Evolutionary conservation across 2,329 filamentous ascomycete species (phyloP).

Genomic region (Verticillium isaacii): DNA sequence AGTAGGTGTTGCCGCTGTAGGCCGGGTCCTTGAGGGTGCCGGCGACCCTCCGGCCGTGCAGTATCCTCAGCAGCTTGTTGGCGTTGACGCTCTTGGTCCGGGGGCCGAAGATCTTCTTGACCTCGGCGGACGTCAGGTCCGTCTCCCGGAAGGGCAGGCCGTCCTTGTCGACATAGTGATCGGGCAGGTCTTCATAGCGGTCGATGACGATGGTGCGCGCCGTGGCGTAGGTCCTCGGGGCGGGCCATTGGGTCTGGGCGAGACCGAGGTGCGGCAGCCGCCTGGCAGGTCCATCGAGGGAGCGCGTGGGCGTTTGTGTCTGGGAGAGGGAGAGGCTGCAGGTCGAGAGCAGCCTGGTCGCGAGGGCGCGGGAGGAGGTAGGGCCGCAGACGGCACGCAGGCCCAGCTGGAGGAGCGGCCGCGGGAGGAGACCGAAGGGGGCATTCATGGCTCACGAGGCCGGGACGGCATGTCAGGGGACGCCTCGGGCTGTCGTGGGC

Average conservation of each 20-base stretch:
- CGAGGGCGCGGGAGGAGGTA: background rate
- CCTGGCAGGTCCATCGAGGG: background rate
- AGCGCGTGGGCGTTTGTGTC: background rate
- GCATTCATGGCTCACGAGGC: constrained; percentile 10
- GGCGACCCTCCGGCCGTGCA: constrained; percentile 60
- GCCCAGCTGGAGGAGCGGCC: constrained; percentile 8
- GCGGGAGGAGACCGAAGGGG: constrained; percentile 10
- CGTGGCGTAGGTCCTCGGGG: background rate
- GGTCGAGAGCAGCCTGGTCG: constrained; percentile 6
- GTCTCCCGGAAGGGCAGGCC: constrained; percentile 49
- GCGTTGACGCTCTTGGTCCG: constrained; percentile 37
- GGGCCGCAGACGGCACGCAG: constrained; percentile 5
- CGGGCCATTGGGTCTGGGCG: background rate
- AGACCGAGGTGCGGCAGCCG: background rate
- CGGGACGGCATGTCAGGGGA: background rate
- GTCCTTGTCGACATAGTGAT: constrained; percentile 47
- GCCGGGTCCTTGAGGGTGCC: constrained; percentile 58
- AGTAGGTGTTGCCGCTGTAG: constrained; percentile 40
- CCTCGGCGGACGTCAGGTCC: constrained; percentile 45
- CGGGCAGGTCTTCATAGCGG: constrained; percentile 55
- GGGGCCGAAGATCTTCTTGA: constrained; percentile 44
- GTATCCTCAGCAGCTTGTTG: constrained; percentile 50
- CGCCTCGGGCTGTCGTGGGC: background rate
- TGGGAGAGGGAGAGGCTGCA: background rate
- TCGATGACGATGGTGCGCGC: constrained; percentile 30